Evolutionary conservation across 2,329 filamentous ascomycete genomes (phyloP), one percentile per base, ranked within the genome.

Genomic region (Talaromyces sp.): DNA sequence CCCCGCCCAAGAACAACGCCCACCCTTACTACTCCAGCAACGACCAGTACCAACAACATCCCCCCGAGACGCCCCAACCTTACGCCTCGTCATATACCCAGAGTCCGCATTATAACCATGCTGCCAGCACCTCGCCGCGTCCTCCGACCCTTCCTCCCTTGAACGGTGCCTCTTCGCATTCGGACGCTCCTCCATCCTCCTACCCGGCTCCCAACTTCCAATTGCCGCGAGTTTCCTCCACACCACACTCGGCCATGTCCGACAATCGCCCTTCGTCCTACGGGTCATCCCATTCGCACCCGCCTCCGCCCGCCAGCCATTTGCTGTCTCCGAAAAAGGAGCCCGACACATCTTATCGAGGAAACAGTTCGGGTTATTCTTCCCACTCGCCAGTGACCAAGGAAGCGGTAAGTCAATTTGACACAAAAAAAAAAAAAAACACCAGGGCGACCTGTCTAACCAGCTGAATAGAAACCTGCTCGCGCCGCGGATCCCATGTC

Each of bases 401-500:
- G 60, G 76, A 78, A 68, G 69, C 72, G 32, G 77, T 80, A 73
- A 61, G 76, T 55, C 49, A 53, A 30, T 11, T 60, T 33, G 3
- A 13, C 32, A 33, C 32, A 4, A 33, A 33, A 33, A 30, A 30
- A 30, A 30, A 4, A 33, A 33, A 33, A 30, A 30, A 30, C 5
- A 30, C 6, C 2, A 8, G 25, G 5, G 1, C n/a, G 39, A 8
- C 3, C 8, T 15, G 19, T 25, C 36, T 62, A 19, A 11, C 36
- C 71, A 59, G 73, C 47, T 60, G 49, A 66, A 39, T 73, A 92
- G 85, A 89, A 89, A 56, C 85, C 89, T 1, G 87, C 85, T 67
- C 87, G 92, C 73, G 83, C 88, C 47, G 88, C 89, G 62, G 90
- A 96, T 73, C 90, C 93, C 58, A 97, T 97, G 93, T 95, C 93